Conservation (phyloP, 208 protist species). For the Leishmania braziliensis region DNA sequence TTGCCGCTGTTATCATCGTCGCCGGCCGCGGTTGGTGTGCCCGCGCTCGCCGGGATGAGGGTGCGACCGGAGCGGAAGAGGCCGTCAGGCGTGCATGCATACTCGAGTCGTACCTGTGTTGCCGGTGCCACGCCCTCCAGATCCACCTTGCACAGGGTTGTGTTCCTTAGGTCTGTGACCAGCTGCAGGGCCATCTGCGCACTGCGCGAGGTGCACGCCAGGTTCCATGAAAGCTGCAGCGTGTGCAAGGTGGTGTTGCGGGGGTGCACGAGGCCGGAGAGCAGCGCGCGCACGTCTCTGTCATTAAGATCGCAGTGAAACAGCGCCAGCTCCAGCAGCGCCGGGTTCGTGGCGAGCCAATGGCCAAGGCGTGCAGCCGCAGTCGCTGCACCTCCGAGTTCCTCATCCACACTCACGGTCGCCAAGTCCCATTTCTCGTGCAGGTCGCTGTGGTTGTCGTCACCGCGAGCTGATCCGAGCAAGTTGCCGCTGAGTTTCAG, state of each 20-base stretch:
- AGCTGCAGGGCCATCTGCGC: slow-evolving; percentile 21
- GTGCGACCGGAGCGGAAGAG: slow-evolving; percentile 33
- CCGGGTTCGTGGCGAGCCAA: slow-evolving; percentile 45
- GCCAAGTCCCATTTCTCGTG: slow-evolving; percentile 1
- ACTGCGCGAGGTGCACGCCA: slow-evolving; percentile 27
- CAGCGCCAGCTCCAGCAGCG: slow-evolving; percentile 54
- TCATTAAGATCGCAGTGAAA: slow-evolving; percentile 73
- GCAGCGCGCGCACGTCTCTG: slow-evolving; percentile 41
- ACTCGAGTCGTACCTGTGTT: slow-evolving; percentile 30
- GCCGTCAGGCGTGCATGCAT: slow-evolving; percentile 26
- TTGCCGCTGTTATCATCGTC: neutral
- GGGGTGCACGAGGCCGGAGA: slow-evolving; percentile 35
- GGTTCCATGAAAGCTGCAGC: slow-evolving; percentile 28
- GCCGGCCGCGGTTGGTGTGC: neutral
- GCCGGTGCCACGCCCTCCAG: slow-evolving; percentile 20
- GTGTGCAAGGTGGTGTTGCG: neutral
- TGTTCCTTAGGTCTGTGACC: slow-evolving; percentile 17
- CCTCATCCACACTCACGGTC: neutral
- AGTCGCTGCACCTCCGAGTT: neutral
- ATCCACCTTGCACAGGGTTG: slow-evolving; percentile 16
- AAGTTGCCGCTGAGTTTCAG: slow-evolving; percentile 67
- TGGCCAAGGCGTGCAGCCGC: slow-evolving; percentile 21
- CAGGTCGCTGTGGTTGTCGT: slow-evolving; percentile 3
- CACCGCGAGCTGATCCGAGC: slow-evolving; percentile 27
- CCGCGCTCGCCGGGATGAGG: neutral